phyloP scores from a whole-genome alignment of 768 basidiomycete species.

The Boletellus ananiceps region DNA sequence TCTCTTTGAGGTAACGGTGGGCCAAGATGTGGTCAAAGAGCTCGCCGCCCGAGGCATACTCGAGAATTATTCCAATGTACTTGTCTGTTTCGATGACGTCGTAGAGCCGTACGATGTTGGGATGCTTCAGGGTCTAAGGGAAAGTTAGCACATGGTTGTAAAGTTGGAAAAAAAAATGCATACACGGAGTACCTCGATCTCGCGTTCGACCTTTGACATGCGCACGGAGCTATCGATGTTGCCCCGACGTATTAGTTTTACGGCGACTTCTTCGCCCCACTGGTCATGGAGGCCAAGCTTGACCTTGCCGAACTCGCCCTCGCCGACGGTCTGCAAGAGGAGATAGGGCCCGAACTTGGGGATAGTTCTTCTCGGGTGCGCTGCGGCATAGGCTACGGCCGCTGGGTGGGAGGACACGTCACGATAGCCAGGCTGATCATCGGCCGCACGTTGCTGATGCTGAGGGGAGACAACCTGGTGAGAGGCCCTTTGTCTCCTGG shows the following conservation, averaged over 20 bases:
- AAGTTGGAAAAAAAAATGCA: slow-evolving; percentile 24
- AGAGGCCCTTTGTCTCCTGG: slow-evolving; percentile 66
- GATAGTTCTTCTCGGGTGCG: slow-evolving; percentile 80
- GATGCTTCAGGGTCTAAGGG: slow-evolving; percentile 83
- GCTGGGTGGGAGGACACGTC: slow-evolving; percentile 85
- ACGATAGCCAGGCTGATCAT: slow-evolving; percentile 48
- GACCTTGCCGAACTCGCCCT: slow-evolving; percentile 98
- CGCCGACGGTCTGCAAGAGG: slow-evolving; percentile 91
- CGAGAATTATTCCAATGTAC: slow-evolving; percentile 98
- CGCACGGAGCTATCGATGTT: slow-evolving; percentile 83
- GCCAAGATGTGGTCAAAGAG: slow-evolving; percentile 98
- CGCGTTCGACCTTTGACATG: slow-evolving; percentile 93
- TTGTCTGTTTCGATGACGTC: slow-evolving; percentile 99
- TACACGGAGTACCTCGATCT: slow-evolving; percentile 95
- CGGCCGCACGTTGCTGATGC: slow-evolving; percentile 35
- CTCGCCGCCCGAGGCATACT: slow-evolving; percentile 97
- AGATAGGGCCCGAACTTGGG: slow-evolving; percentile 96
- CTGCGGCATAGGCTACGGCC: slow-evolving; percentile 74
- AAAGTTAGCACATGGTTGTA: slow-evolving; percentile 3
- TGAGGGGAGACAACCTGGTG: slow-evolving; percentile 60
- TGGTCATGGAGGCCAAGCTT: slow-evolving; percentile 92
- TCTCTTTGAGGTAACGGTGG: slow-evolving; percentile 92
- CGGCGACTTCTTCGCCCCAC: slow-evolving; percentile 98
- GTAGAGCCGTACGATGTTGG: slow-evolving; percentile 96
- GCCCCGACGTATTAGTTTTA: slow-evolving; percentile 91